Evolutionary conservation across 179 eudicot genomes (phyloP).

Genomic region (Beta corolliflora): DNA sequence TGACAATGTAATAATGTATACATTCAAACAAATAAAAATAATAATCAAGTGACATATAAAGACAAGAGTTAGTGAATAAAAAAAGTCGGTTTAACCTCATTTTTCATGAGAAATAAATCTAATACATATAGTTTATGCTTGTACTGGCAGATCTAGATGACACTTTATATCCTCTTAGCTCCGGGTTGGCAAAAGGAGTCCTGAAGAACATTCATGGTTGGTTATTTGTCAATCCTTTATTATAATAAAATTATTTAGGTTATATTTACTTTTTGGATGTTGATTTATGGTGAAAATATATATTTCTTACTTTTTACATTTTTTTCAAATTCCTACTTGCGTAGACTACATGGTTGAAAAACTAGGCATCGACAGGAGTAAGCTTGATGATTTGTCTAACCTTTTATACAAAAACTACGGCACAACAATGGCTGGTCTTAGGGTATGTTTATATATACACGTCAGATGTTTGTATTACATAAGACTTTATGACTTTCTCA

Average conservation of each 20-base stretch:
- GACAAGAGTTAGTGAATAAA: not conserved
- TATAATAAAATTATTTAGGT: not conserved
- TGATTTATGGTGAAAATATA: not conserved
- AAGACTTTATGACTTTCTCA: not conserved
- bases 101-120: not conserved
- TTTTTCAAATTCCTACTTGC: not conserved
- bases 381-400: constrained; percentile 52
- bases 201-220: constrained; percentile 62
- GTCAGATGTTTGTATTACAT: constrained; percentile 16
- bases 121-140: not conserved
- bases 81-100: no score
- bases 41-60: not conserved
- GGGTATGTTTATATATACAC: constrained; percentile 48
- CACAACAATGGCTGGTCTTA: constrained; percentile 95
- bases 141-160: constrained; percentile 75
- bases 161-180: constrained; percentile 72
- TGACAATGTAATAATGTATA: no score
- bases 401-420: constrained; percentile 80
- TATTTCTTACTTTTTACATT: not conserved
- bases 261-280: not conserved
- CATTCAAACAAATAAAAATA: no score
- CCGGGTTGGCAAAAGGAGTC: constrained; percentile 64
- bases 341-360: constrained; percentile 83
- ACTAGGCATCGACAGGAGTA: constrained; percentile 64
- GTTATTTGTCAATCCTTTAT: constrained; percentile 28